Base-by-base conservation (phyloP, 768 basidiomycete species). In the Cubamyces sp. region DNA sequence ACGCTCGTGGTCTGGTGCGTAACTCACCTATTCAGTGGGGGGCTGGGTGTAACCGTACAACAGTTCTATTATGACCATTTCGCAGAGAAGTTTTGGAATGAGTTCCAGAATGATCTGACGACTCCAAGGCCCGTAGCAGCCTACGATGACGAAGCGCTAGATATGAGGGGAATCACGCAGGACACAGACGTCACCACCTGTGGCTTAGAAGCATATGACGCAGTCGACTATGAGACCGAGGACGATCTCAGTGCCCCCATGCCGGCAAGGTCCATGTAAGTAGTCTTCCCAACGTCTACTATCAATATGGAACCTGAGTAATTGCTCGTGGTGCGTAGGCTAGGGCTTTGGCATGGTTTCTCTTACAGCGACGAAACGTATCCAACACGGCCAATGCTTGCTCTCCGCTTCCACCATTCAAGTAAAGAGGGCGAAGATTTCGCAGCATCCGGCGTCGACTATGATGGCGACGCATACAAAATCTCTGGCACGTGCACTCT, bases 311-410 rank as follows among this genome's bases (percentile, higher is more conserved):
- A 12, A 43, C 12, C 12, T 43, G 19, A 18, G 11, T 15, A 3
- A 3, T 4, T 3, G 9, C 1, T 34, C 5, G 34, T 34, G 34
- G 34, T 15, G 42, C 7, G 16, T 25, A 60, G 58, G 9, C n/a
- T 53, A n/a, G 58, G 58, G 2, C 25, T 21, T 19, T 60, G 58
- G 58, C 42, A 60, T n/a, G 58, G 58, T 2, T 60, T 60, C 43
- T 6, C 21, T 14, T 60, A 45, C 11, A 28, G 34, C 3, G 26
- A 34, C 16, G 5, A n/a, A 21, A 11, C 18, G 7, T 60, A 60
- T 21, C 58, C 58, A 1, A 23, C 50, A 7, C 40, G 42, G 3
- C 4, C 50, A 3, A 60, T 60, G 58, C 14, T 46, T 9, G 34
- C 58, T 1, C 19, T 42, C 14, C 41, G n/a, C 19, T 52, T 60